Base-by-base conservation (phyloP, 495 filamentous ascomycete genomes). In the Penicillium cataractarum region DNA sequence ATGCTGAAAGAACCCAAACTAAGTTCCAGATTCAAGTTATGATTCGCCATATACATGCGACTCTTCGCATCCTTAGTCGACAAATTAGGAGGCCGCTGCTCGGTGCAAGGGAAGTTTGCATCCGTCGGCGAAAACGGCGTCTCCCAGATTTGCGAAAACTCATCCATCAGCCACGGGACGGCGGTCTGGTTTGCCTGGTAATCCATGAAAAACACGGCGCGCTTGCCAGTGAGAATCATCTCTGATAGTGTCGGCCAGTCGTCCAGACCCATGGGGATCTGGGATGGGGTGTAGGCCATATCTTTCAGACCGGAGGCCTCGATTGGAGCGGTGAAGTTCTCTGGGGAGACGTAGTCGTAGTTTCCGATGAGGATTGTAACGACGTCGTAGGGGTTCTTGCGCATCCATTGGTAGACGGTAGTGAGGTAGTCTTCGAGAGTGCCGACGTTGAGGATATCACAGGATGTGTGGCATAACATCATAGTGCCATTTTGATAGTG, bases 351-450 rank as follows among this genome's bases (percentile, higher is more conserved):
- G 55, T 78, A 88, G 77, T 95, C 92, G 62, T 83, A 87, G 74
- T 98, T 98, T 17, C 89, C 92, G 50, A 98, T 84, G 8, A 98
- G 78, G 55, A 97, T 85, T 5, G 93, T 97, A n/a, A 98, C 86
- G 5, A 97, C 89, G 64, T 98, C 93, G 73, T 92, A 95, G 0
- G 92, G 92, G 66, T 98, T 87, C 2, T 72, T 69, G 6, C 78
- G 76, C 19, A 98, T 85, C 94, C 94, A 98, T 49, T 75, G 66
- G 54, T 80, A 80, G 24, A 98, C 89, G 9, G 76, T 79, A 1
- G 75, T 78, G 37, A 98, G 86, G 76, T 92, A 95, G 32, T 83
- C 80, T 57, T 90, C 85, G 24, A 95, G 85, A 12, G 90, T 84
- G 1, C 94, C 94, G 6, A 86, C 88, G 67, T 97, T 86, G 26